These are phyloP conservation scores for Pseudocercospora vitis DNA, from an alignment of 2,329 filamentous ascomycete genomes.

Conservation along the genomic window DNA sequence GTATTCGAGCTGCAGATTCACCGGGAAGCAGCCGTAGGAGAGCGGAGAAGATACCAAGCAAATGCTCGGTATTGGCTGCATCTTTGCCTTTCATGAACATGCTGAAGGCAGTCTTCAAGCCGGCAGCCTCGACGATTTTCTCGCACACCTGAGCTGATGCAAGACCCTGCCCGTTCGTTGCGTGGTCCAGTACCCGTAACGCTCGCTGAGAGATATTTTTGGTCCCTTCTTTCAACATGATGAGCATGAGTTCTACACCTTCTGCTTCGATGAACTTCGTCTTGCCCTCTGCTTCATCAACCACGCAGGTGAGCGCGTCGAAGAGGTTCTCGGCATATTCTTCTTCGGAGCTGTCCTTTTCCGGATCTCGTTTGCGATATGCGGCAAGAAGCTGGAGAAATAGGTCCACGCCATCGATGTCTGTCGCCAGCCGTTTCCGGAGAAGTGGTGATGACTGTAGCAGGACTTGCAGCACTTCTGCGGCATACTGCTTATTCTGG, in stretches of 20 bases:
- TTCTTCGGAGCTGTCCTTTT: conserved; percentile 83
- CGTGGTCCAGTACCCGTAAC: conserved; percentile 81
- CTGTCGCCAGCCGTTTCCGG: conserved; percentile 58
- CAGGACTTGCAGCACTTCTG: conserved; percentile 87
- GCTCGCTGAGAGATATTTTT: conserved; percentile 74
- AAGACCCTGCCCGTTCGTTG: conserved; percentile 56
- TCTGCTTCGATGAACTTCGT: conserved; percentile 82
- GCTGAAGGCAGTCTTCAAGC: conserved; percentile 80
- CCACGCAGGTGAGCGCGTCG: conserved; percentile 77
- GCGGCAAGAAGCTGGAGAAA: conserved; percentile 79
- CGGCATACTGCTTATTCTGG: conserved; percentile 94
- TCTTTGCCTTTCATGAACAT: conserved; percentile 83
- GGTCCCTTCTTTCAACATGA: conserved; percentile 89
- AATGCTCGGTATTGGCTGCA: conserved; percentile 68
- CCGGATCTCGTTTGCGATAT: conserved; percentile 83
- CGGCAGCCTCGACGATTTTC: conserved; percentile 76
- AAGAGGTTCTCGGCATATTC: conserved; percentile 96
- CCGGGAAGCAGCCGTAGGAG: conserved; percentile 77
- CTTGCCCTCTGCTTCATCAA: conserved; percentile 74
- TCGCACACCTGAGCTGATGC: conserved; percentile 63
- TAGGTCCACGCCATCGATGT: conserved; percentile 68
- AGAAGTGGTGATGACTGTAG: conserved; percentile 72
- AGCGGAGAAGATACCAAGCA: conserved; percentile 80
- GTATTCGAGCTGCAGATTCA: conserved; percentile 74
- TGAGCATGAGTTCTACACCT: conserved; percentile 83